Percentiles rank a stretch among this genome's conserved stretches.
Conservation (phyloP, 225 moss, liverwort and hornwort species). For the Ulota crispa region DNA sequence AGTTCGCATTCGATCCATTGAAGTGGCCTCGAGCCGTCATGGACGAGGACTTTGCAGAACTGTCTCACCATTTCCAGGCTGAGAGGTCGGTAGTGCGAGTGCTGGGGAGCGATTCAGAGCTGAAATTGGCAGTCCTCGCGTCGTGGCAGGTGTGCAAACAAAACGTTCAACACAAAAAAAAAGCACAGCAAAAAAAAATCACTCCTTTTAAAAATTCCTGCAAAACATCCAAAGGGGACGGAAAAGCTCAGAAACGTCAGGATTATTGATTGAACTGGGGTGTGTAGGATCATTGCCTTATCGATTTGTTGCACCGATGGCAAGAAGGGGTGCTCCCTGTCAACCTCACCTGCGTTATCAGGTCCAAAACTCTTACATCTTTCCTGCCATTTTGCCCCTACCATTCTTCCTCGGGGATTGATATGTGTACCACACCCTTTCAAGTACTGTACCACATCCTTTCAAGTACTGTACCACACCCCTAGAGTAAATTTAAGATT, state of each 20-base stretch:
- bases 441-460: too few relatives aligned
- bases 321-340: constrained; percentile 97
- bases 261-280: constrained; percentile 36
- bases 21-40: constrained; percentile 87
- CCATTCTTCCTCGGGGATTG: too few relatives aligned
- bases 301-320: constrained; percentile 94
- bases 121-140: constrained; percentile 88
- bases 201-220: not conserved
- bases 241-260: constrained; percentile 36
- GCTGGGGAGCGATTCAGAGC: constrained; percentile 55
- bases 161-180: not conserved
- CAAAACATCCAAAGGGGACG: constrained; percentile 8
- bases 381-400: not conserved
- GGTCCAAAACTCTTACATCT: constrained; percentile 34
- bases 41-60: constrained; percentile 76
- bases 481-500: too few relatives aligned
- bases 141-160: constrained; percentile 80
- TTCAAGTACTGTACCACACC: too few relatives aligned
- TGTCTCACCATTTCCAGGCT: constrained; percentile 65
- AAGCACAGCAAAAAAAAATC: not conserved
- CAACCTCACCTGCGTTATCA: constrained; percentile 75
- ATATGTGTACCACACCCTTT: too few relatives aligned
- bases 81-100: constrained; percentile 75
- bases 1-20: constrained; percentile 88
- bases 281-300: constrained; percentile 96